Evolutionary conservation across 345 rosid genomes (phyloP).

Genomic region (Chamaenerion angustifolium): DNA sequence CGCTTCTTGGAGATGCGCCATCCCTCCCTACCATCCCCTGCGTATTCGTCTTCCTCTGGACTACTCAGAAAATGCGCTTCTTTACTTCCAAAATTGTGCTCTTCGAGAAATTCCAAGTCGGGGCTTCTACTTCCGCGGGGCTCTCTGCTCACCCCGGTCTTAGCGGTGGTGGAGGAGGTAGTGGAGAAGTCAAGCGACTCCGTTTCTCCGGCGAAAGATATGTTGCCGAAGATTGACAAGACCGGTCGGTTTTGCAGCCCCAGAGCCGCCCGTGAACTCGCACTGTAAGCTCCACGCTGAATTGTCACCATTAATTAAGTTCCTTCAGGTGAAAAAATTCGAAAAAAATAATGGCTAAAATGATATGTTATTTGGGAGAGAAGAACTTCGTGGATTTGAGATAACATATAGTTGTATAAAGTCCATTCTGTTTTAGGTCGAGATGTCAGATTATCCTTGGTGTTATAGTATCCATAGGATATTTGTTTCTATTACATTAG

Average conservation of each 20-base stretch:
- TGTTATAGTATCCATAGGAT: no score
- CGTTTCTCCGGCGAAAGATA: conserved; percentile 18
- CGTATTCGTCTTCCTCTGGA: background rate
- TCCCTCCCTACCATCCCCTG: background rate
- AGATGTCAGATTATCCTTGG: no score
- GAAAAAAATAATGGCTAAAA: background rate
- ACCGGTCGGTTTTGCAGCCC: conserved; percentile 95
- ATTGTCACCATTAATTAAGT: background rate
- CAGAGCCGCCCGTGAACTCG: conserved; percentile 96
- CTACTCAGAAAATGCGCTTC: conserved; percentile 5
- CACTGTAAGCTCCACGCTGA: conserved; percentile 35
- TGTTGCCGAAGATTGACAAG: conserved; percentile 72
- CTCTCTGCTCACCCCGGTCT: conserved; percentile 27
- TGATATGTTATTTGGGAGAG: no score
- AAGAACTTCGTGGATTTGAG: no score
- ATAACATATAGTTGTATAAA: no score
- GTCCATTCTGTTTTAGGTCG: no score
- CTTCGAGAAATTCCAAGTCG: background rate
- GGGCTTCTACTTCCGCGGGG: conserved; percentile 6
- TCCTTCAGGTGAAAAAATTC: background rate
- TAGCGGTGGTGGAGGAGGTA: conserved; percentile 31
- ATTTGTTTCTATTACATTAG: no score
- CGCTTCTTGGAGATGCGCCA: background rate
- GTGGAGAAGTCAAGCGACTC: conserved; percentile 13
- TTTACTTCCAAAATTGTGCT: background rate